Percentiles rank a stretch among this genome's conserved stretches.
Conservation (phyloP, 2,329 filamentous ascomycete species). For the Monosporascus sp. region DNA sequence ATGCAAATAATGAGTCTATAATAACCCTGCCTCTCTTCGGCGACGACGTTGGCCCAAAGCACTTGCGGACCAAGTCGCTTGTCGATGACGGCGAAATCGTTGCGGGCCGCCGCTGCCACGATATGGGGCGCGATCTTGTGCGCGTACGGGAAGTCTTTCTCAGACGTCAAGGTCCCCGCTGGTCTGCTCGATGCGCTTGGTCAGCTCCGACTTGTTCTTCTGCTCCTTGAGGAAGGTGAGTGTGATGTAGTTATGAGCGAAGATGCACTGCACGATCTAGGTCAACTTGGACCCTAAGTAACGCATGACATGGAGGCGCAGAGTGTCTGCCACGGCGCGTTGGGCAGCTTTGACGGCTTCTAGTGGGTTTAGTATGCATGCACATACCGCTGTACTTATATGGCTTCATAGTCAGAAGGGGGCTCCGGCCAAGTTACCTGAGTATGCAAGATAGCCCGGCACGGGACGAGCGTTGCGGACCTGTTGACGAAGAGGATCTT, state of each 20-base stretch:
- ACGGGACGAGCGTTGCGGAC: conserved; percentile 15
- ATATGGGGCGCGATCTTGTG: no score
- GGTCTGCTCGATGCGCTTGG: conserved; percentile 19
- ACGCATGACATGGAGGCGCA: conserved; percentile 20
- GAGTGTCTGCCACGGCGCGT: conserved; percentile 20
- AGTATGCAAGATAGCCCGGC: conserved; percentile 22
- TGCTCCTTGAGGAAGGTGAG: conserved; percentile 21
- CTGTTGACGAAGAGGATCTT: conserved; percentile 23
- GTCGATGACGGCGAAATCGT: no score
- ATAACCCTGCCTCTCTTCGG: no score
- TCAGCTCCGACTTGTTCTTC: conserved; percentile 19
- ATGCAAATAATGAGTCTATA: no score
- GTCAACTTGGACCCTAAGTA: conserved; percentile 12
- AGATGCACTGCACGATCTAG: conserved; percentile 21
- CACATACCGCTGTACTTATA: no score
- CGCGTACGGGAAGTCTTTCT: no score
- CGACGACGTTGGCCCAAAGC: no score
- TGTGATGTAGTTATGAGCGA: conserved; percentile 20
- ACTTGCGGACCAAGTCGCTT: no score
- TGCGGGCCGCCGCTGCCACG: no score
- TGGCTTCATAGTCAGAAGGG: neutral
- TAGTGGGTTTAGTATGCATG: neutral
- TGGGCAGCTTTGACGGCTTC: conserved; percentile 16
- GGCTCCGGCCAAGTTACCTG: conserved; percentile 4
- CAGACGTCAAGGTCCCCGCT: no score